phyloP scores from a whole-genome alignment of 345 rosid species.

The Eucalyptus leucophloia region DNA sequence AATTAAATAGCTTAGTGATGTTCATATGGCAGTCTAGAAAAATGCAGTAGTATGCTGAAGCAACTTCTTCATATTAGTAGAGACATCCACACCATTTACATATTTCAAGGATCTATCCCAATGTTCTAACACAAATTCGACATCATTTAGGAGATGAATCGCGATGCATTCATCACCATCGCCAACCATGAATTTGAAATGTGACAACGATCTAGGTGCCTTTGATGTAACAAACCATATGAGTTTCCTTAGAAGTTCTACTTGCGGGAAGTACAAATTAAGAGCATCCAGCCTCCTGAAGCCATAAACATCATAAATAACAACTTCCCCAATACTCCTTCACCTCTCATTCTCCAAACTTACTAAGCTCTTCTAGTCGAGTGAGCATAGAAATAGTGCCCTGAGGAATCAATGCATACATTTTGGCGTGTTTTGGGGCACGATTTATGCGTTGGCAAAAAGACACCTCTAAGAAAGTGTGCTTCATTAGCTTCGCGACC shows the following conservation, averaged over 20 bases:
- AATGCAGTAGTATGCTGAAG: not conserved
- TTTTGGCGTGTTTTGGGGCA: not conserved
- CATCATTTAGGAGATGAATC: not conserved
- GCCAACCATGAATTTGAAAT: not conserved
- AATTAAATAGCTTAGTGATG: not conserved
- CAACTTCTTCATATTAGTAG: not conserved
- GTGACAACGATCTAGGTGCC: not conserved
- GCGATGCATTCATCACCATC: too few relatives aligned
- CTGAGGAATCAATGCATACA: not conserved
- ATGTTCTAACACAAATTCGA: not conserved
- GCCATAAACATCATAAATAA: not conserved
- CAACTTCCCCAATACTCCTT: not conserved
- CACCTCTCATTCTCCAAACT: constrained; percentile 1
- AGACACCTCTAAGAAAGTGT: not conserved
- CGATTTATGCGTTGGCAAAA: not conserved
- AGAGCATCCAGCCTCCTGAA: not conserved
- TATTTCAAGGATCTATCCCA: not conserved
- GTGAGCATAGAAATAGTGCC: not conserved
- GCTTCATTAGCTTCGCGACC: not conserved
- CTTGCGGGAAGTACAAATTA: not conserved
- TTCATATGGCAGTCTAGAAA: not conserved
- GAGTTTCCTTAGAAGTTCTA: not conserved
- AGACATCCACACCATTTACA: not conserved
- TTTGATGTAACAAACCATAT: not conserved
- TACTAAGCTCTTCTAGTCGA: not conserved